Evolutionary conservation across 2,329 filamentous ascomycete species (phyloP).

Genomic region (Pestalotiopsis sp.): DNA sequence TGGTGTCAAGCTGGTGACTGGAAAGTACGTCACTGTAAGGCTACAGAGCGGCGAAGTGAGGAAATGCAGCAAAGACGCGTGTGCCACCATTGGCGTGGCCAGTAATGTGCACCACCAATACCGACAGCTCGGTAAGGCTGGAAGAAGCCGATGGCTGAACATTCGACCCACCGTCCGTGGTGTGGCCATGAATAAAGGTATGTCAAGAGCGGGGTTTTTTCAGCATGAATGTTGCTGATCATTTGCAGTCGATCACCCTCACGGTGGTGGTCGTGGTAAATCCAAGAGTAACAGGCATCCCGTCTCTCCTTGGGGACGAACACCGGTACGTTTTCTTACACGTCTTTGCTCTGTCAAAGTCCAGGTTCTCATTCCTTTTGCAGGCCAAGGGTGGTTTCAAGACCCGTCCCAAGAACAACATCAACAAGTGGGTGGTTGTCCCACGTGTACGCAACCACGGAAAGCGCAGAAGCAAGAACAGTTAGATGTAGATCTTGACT

Average conservation of each 20-base stretch:
- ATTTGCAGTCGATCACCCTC: constrained; percentile 80
- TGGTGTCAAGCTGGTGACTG: constrained; percentile 63
- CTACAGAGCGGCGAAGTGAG: constrained; percentile 93
- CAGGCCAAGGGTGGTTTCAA: constrained; percentile 87
- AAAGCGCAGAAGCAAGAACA: constrained; percentile 74
- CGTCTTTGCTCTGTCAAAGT: not conserved
- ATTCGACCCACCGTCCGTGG: constrained; percentile 95
- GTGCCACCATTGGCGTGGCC: constrained; percentile 89
- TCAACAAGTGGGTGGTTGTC: constrained; percentile 89
- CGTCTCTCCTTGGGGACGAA: constrained; percentile 88
- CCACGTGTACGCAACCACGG: constrained; percentile 87
- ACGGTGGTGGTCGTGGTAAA: constrained; percentile 98
- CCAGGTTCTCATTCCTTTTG: constrained; percentile 29
- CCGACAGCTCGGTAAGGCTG: constrained; percentile 90
- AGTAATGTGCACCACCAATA: constrained; percentile 95
- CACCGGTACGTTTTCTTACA: constrained; percentile 68
- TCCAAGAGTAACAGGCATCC: constrained; percentile 97
- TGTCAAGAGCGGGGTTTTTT: constrained; percentile 25
- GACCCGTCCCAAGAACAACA: constrained; percentile 84
- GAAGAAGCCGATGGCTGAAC: constrained; percentile 89
- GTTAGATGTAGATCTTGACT: constrained; percentile 23
- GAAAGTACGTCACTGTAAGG: constrained; percentile 80
- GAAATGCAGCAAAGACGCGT: constrained; percentile 87
- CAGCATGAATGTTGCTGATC: not conserved
- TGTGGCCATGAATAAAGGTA: constrained; percentile 97